Base-by-base conservation (phyloP, 768 basidiomycete genomes). In the Trametes cubensis region DNA sequence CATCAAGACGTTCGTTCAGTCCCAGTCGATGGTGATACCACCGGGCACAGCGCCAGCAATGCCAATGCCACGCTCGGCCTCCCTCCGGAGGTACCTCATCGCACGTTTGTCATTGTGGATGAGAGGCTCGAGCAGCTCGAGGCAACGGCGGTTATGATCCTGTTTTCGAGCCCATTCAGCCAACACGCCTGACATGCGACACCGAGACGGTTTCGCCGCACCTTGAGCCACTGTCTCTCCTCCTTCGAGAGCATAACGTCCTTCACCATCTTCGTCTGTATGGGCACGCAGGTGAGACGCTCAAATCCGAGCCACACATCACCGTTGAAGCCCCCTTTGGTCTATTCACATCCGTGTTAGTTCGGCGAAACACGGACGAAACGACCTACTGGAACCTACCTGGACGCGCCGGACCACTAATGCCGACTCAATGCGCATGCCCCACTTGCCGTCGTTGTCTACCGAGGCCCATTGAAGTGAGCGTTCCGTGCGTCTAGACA, bases 241-340 rank as follows among this genome's bases (percentile, higher is more conserved):
- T 90, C 88, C 71, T 88, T 91, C 18, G 89, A 86, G 58, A 98
- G 83, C 83, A 97, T 86, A 53, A 73, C 80, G 49, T 87, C 89
- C 71, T 93, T 90, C 54, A 98, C 88, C 86, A 98, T 90, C 67
- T 84, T 81, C 2, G 91, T 90, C 74, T 95, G 90, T 69, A 98
- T 97, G 4, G 96, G 96, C 11, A 98, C 95, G 76, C 91, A 88
- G 2, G 95, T 96, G 67, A 98, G 79, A 4, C 95, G 88, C 74
- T 95, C 92, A 73, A 96, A 98, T 8, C 89, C 90, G 39, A 94
- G 83, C 94, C 94, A 98, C 25, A 84, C 77, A 67, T 86, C 80
- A 26, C 88, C 89, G 63, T 85, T 89, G 72, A 86, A 89, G 65
- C 85, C 79, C 64, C 83, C 82, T 75, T 80, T 86, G 38, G 91